These are phyloP conservation scores for Juglanconis sp. DNA, from an alignment of 2,329 filamentous ascomycete species.

Conservation along the genomic window DNA sequence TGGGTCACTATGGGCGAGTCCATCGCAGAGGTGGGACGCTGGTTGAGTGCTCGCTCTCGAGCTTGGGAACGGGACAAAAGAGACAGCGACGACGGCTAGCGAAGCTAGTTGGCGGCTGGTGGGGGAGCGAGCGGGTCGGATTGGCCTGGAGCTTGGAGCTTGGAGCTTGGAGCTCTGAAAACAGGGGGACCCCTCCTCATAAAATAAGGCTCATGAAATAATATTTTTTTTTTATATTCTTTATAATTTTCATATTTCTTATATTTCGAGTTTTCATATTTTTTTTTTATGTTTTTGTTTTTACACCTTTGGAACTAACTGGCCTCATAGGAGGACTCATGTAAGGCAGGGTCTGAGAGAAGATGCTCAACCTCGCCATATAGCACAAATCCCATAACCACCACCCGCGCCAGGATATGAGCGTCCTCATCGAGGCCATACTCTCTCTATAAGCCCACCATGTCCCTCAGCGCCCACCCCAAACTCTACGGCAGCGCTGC, in stretches of 20 bases:
- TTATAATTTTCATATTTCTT: too few species aligned
- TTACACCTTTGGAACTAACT: too few species aligned
- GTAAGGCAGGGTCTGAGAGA: too few species aligned
- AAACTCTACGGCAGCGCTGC: conserved; percentile 63
- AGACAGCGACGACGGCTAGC: too few species aligned
- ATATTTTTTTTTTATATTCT: too few species aligned
- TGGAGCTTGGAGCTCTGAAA: not conserved
- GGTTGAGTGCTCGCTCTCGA: not conserved
- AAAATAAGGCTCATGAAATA: too few species aligned
- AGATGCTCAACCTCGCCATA: too few species aligned
- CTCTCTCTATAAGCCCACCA: conserved; percentile 28
- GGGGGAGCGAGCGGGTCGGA: not conserved
- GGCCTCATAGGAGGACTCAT: too few species aligned
- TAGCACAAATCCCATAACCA: not conserved
- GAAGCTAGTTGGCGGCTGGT: not conserved
- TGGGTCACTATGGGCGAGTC: conserved; percentile 76
- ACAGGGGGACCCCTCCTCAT: too few species aligned
- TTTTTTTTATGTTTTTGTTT: too few species aligned
- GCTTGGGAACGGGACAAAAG: too few species aligned
- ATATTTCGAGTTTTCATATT: too few species aligned
- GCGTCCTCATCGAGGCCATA: not conserved
- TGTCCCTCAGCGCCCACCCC: conserved; percentile 57
- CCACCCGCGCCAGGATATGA: not conserved
- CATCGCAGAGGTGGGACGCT: conserved; percentile 47
- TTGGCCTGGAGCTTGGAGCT: not conserved